A percentile compares a stretch with the other conserved stretches of the same genome.
phyloP scores from a whole-genome alignment of 345 rosid genomes.

The Salix koriyanagi region DNA sequence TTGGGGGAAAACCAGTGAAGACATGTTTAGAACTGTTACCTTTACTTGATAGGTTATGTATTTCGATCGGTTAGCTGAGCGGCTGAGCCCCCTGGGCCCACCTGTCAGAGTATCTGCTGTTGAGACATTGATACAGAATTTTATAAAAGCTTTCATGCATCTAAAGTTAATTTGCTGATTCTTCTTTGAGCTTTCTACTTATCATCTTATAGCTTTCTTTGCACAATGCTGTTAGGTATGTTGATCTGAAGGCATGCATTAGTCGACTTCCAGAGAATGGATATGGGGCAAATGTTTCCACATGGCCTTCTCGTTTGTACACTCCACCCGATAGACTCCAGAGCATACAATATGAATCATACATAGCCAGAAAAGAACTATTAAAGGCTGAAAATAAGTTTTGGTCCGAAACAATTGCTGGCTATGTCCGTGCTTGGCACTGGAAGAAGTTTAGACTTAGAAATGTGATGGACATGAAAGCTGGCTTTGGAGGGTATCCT shows the following conservation, averaged over 20 bases:
- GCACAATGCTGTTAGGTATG: conserved; percentile 50
- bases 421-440: conserved; percentile 67
- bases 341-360: conserved; percentile 76
- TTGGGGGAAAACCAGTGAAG: neutral
- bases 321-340: conserved; percentile 88
- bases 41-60: neutral
- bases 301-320: conserved; percentile 83
- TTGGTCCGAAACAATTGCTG: conserved; percentile 75
- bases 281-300: conserved; percentile 64
- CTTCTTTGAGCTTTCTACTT: conserved; percentile 1
- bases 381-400: conserved; percentile 83
- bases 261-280: conserved; percentile 77
- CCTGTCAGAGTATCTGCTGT: neutral
- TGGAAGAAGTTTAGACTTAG: conserved; percentile 83
- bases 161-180: conserved; percentile 4
- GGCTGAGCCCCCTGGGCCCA: neutral
- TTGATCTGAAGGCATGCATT: conserved; percentile 81
- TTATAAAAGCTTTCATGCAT: neutral
- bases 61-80: neutral
- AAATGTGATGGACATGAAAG: conserved; percentile 98
- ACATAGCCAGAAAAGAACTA: conserved; percentile 83
- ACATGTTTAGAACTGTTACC: neutral
- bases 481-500: conserved; percentile 89
- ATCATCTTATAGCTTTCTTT: neutral
- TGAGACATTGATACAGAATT: neutral